A percentile compares a stretch with the other conserved stretches of the same genome.
Evolutionary conservation across 495 filamentous ascomycete species (phyloP).

Genomic region (Podospora pseudocomata): DNA sequence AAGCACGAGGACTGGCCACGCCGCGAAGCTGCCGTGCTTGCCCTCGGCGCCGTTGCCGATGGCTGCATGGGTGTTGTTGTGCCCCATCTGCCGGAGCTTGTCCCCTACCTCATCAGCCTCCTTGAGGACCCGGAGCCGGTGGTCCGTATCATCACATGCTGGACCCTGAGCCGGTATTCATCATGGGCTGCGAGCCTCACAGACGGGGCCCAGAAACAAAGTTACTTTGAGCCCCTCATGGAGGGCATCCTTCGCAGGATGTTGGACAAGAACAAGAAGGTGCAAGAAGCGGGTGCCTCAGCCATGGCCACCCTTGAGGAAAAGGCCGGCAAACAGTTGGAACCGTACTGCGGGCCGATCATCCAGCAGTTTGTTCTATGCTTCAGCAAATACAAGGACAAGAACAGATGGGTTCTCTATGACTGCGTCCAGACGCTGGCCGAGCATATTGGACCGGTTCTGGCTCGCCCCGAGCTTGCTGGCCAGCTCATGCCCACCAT

Average conservation of each 20-base stretch:
- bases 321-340: conserved; percentile 74
- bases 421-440: conserved; percentile 98
- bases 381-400: conserved; percentile 93
- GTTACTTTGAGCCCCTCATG: conserved; percentile 95
- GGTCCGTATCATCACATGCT: conserved; percentile 97
- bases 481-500: conserved; percentile 91
- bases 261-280: conserved; percentile 95
- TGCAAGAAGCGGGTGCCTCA: conserved; percentile 93
- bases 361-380: conserved; percentile 88
- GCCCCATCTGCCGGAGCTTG: conserved; percentile 85
- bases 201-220: conserved; percentile 60
- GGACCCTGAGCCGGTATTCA: conserved; percentile 93
- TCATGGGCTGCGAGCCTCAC: conserved; percentile 80
- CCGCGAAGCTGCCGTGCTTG: conserved; percentile 90
- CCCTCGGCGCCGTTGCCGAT: conserved; percentile 90
- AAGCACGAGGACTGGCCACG: conserved; percentile 86
- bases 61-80: conserved; percentile 88
- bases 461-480: conserved; percentile 73
- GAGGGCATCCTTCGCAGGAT: conserved; percentile 91
- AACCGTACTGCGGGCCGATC: conserved; percentile 84
- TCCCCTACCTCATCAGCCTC: conserved; percentile 85
- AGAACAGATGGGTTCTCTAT: conserved; percentile 98
- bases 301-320: conserved; percentile 96
- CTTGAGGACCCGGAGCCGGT: conserved; percentile 83
- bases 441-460: conserved; percentile 77